Evolutionary conservation across 495 filamentous ascomycete species (phyloP).

Genomic region (Cercophora samala): DNA sequence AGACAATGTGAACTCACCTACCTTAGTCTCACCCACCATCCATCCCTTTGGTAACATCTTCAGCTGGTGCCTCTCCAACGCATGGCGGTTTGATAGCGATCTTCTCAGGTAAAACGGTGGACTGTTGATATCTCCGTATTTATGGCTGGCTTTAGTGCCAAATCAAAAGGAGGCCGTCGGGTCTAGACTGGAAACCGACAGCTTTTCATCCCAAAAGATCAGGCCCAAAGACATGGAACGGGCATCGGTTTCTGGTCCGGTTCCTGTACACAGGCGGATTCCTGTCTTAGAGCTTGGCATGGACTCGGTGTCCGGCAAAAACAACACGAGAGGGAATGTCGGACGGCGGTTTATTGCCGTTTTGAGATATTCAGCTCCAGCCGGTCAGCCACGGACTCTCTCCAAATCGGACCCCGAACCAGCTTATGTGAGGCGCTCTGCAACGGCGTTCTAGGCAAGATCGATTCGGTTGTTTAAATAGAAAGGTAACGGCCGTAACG

Average conservation of each 20-base stretch:
- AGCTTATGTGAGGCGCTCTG: background rate
- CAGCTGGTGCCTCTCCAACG: background rate
- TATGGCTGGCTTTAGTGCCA: background rate
- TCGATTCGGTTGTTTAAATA: background rate
- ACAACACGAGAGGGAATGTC: background rate
- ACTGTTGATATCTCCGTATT: background rate
- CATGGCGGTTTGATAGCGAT: background rate
- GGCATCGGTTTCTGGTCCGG: background rate
- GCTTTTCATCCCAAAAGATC: background rate
- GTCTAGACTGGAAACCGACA: background rate
- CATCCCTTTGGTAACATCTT: background rate
- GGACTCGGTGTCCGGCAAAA: constrained; percentile 6
- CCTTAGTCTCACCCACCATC: background rate
- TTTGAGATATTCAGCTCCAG: background rate
- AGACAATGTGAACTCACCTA: too few relatives aligned
- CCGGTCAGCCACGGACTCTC: constrained; percentile 27
- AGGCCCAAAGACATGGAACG: background rate
- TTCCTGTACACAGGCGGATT: background rate
- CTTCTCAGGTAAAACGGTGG: background rate
- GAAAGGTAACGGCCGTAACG: background rate
- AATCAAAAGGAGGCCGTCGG: background rate
- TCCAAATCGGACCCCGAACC: constrained; percentile 32
- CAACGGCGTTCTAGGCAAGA: background rate
- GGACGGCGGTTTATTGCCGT: background rate
- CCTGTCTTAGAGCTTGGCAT: background rate